Evolutionary conservation across 1,139 yeast species (phyloP).

Genomic region (Barnettozyma hawaiiensis): DNA sequence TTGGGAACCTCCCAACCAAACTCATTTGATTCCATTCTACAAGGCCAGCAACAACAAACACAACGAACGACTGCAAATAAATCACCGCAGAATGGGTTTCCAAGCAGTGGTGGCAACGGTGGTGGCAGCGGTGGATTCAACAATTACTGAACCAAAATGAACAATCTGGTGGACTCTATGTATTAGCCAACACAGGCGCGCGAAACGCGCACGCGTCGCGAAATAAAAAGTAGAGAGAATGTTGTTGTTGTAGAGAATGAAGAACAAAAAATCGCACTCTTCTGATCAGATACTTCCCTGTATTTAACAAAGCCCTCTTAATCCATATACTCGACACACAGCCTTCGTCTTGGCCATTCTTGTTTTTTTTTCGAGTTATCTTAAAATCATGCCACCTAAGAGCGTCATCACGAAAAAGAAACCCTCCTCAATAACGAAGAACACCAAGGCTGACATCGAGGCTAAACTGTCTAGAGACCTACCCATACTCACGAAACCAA

Average conservation of each 20-base stretch:
- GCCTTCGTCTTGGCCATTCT: too few relatives aligned
- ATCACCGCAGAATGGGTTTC: not conserved
- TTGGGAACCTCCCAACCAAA: not conserved
- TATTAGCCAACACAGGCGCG: too few relatives aligned
- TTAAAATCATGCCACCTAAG: conserved; percentile 12
- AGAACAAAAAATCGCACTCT: too few relatives aligned
- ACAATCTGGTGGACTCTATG: too few relatives aligned
- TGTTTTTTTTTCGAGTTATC: not conserved
- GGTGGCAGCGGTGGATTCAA: not conserved
- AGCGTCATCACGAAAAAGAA: conserved; percentile 1
- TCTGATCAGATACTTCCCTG: too few relatives aligned
- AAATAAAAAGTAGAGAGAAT: too few relatives aligned
- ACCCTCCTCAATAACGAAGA: too few relatives aligned
- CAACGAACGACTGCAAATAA: not conserved
- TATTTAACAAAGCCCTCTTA: too few relatives aligned
- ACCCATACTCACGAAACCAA: conserved; percentile 13
- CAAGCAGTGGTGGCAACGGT: not conserved
- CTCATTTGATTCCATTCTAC: not conserved
- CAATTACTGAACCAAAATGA: not conserved
- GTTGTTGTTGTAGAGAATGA: too few relatives aligned
- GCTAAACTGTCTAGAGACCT: conserved; percentile 3
- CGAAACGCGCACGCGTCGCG: too few relatives aligned
- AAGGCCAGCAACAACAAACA: not conserved
- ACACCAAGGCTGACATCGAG: conserved; percentile 2
- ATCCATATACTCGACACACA: not conserved